Conservation (phyloP, 208 protist genomes). For the Leishmania tarentolae region DNA sequence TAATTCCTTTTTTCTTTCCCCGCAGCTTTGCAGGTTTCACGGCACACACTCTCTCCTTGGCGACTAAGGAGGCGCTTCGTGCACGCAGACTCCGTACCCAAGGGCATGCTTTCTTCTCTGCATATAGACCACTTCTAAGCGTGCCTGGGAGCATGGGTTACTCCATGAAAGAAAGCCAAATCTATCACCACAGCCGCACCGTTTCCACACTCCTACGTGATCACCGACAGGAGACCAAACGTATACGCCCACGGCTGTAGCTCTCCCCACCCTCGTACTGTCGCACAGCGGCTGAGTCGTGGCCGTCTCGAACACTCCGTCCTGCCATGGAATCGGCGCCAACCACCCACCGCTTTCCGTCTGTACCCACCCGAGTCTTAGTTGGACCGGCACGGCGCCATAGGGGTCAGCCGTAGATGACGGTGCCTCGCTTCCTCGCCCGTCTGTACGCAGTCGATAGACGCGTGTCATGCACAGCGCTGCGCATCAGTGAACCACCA, state of each 20-base stretch:
- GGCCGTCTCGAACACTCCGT: neutral
- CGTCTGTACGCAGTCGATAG: neutral
- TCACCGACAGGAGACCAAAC: neutral
- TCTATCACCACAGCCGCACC: neutral
- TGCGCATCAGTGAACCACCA: neutral
- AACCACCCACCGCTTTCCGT: neutral
- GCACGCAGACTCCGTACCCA: neutral
- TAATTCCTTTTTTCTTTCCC: neutral
- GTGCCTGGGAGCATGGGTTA: neutral
- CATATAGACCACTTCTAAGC: neutral
- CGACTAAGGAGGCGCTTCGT: neutral
- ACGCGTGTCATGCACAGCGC: neutral
- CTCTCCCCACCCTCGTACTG: neutral
- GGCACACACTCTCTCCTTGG: neutral
- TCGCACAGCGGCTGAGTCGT: neutral
- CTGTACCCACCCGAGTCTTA: neutral
- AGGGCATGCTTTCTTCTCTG: neutral
- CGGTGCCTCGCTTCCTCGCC: neutral
- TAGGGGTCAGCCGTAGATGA: neutral
- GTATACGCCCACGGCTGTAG: neutral
- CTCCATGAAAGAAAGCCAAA: neutral
- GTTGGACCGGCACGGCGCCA: neutral
- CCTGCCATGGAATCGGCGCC: neutral
- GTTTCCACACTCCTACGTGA: neutral
- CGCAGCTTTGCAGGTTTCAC: neutral